Conservation (phyloP, 176 grass and related monocot genomes). For the bread wheat (Triticum aestivum) region IWGSC_CS_RefSeq_v2.1 NC_057810.1:556259867-556260366, state of each 20-base stretch:
- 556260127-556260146: conserved; percentile 1
- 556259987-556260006: conserved; percentile 2
- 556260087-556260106: background rate
- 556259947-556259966: conserved; percentile 41
- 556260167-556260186: no score
- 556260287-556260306: no score
- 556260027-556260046: conserved; percentile 1
- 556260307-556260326: no score
- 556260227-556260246: no score
- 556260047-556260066: background rate
- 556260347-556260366: no score
- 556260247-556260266: no score
- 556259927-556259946: background rate
- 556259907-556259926: background rate
- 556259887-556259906: conserved; percentile 26
- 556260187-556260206: background rate
- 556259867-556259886: conserved; percentile 99
- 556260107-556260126: background rate
- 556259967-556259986: background rate
- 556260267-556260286: no score
- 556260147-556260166: background rate
- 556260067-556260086: background rate
- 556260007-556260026: background rate
- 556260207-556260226: no score
- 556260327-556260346: no score